Percentiles rank a stretch among this genome's conserved stretches.
phyloP scores from a whole-genome alignment of 371 early-diverging fungal species.

The Antonospora locustae region DNA sequence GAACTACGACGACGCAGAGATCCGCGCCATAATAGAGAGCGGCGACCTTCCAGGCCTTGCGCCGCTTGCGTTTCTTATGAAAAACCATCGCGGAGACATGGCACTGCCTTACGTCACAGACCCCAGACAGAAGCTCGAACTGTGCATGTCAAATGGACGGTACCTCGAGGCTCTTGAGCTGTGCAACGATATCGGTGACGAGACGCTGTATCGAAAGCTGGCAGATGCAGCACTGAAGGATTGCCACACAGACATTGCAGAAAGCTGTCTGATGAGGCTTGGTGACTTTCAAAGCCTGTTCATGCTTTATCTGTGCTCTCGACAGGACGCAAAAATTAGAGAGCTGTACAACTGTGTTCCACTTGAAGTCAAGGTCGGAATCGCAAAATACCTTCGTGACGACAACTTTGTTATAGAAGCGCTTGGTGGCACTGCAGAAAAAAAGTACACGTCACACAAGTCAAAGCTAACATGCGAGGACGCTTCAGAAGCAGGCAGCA shows the following conservation, averaged over 20 bases:
- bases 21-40: constrained; percentile 74
- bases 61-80: constrained; percentile 86
- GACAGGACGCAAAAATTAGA: constrained; percentile 39
- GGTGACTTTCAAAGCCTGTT: constrained; percentile 36
- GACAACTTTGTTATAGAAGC: no score
- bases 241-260: constrained; percentile 33
- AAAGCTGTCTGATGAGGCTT: constrained; percentile 35
- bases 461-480: neutral
- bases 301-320: constrained; percentile 44
- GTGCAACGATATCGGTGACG: constrained; percentile 19
- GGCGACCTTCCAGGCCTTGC: constrained; percentile 86
- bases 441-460: neutral
- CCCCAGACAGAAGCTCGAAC: constrained; percentile 73
- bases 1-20: constrained; percentile 72
- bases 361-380: neutral
- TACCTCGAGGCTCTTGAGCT: constrained; percentile 35
- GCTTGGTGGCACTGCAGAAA: neutral
- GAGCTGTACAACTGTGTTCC: neutral
- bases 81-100: constrained; percentile 87
- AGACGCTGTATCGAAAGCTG: constrained; percentile 21
- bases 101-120: constrained; percentile 92
- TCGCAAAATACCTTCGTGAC: no score
- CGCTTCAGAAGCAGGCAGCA: neutral
- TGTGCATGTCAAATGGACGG: constrained; percentile 51
- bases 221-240: constrained; percentile 26